Evolutionary conservation across 2,329 filamentous ascomycete species (phyloP).

Genomic region (Aureobasidium sp.): DNA sequence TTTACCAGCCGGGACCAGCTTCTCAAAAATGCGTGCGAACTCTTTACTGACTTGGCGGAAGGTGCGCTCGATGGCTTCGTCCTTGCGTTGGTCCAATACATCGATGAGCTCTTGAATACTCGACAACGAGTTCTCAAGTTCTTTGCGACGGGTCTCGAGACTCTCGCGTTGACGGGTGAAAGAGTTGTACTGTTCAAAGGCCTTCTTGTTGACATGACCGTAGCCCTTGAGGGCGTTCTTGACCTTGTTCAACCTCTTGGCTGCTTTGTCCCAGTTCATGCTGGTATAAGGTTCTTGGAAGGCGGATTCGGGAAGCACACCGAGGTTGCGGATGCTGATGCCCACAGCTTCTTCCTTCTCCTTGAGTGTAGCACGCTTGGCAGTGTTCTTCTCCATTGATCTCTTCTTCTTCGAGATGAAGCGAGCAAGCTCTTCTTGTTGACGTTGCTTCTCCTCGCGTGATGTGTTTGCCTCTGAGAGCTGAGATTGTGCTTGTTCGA

Average conservation of each 20-base stretch:
- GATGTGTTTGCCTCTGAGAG: slow-evolving; percentile 52
- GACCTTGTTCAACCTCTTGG: slow-evolving; percentile 72
- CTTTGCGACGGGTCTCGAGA: slow-evolving; percentile 74
- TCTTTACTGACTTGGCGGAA: slow-evolving; percentile 97
- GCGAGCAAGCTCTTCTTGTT: slow-evolving; percentile 65
- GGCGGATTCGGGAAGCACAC: slow-evolving; percentile 89
- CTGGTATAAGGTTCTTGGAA: slow-evolving; percentile 77
- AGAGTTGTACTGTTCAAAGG: slow-evolving; percentile 96
- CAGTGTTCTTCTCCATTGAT: slow-evolving; percentile 82
- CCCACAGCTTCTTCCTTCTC: slow-evolving; percentile 72
- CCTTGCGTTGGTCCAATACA: slow-evolving; percentile 88
- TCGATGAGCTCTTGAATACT: slow-evolving; percentile 90
- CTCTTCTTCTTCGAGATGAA: slow-evolving; percentile 81
- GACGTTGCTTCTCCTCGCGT: slow-evolving; percentile 56
- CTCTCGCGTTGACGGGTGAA: slow-evolving; percentile 90
- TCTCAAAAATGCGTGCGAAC: slow-evolving; percentile 87
- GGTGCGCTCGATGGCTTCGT: slow-evolving; percentile 95
- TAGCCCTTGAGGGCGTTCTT: slow-evolving; percentile 94
- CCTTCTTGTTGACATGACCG: slow-evolving; percentile 98
- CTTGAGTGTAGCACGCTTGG: slow-evolving; percentile 73
- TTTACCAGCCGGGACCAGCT: slow-evolving; percentile 87
- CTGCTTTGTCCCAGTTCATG: slow-evolving; percentile 60
- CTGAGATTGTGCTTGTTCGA: slow-evolving; percentile 50
- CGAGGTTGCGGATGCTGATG: slow-evolving; percentile 84
- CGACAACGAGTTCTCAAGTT: slow-evolving; percentile 75